A percentile compares a stretch with the other conserved stretches of the same genome.
phyloP scores from a whole-genome alignment of 2,329 filamentous ascomycete species.

The Shiraia sp. region DNA sequence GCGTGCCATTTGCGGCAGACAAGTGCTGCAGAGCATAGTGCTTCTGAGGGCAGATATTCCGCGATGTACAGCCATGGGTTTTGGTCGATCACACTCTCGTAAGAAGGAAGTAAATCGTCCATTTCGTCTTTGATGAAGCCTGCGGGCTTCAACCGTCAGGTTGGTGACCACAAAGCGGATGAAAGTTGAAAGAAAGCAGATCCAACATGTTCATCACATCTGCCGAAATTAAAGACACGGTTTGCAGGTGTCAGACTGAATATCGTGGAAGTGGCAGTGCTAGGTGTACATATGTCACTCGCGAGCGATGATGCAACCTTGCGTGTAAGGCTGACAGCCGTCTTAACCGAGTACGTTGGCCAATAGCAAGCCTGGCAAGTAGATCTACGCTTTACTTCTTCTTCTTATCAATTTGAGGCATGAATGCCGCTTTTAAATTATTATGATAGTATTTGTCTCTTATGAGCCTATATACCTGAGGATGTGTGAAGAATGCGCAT shows the following conservation, averaged over 20 bases:
- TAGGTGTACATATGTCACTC: background rate
- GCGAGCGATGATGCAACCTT: slow-evolving; percentile 4
- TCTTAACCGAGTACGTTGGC: too few species aligned
- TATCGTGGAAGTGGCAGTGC: slow-evolving; percentile 1
- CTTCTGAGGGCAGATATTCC: slow-evolving; percentile 58
- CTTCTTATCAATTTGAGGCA: too few species aligned
- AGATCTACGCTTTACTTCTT: too few species aligned
- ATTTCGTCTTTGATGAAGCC: slow-evolving; percentile 37
- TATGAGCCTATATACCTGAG: too few species aligned
- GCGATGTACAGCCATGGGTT: slow-evolving; percentile 62
- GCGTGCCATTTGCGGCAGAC: slow-evolving; percentile 62
- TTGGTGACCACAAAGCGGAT: background rate
- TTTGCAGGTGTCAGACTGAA: background rate
- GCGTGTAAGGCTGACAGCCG: too few species aligned
- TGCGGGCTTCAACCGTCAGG: background rate
- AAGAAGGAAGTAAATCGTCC: slow-evolving; percentile 64
- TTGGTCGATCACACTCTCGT: slow-evolving; percentile 58
- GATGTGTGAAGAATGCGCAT: too few species aligned
- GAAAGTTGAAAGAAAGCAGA: background rate
- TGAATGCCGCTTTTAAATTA: too few species aligned
- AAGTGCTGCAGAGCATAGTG: slow-evolving; percentile 59
- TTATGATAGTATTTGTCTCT: too few species aligned
- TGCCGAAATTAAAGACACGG: background rate
- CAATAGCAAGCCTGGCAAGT: too few species aligned
- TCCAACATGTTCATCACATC: background rate